Percentiles rank a stretch among this genome's conserved stretches.
Conservation (phyloP, 2,329 filamentous ascomycete species). For the Fusarium sp. region DNA sequence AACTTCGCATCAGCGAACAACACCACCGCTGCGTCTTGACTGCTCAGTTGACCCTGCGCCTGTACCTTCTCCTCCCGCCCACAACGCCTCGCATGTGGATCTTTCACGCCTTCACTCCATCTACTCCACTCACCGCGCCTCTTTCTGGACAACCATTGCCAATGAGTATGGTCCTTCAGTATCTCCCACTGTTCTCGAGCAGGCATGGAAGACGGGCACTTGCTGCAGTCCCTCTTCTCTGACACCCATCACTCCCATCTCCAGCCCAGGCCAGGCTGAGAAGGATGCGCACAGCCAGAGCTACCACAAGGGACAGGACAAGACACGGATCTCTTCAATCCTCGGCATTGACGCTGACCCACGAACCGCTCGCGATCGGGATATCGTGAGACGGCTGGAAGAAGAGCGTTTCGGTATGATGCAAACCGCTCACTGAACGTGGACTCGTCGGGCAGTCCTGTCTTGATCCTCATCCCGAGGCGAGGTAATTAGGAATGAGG, state of each 20-base stretch:
- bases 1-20: conserved; percentile 53
- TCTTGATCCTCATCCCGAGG: conserved; percentile 22
- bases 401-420: conserved; percentile 59
- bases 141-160: conserved; percentile 80
- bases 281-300: conserved; percentile 55
- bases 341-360: conserved; percentile 71
- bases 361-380: conserved; percentile 68
- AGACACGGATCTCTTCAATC: conserved; percentile 73
- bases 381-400: conserved; percentile 68
- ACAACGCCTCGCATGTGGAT: conserved; percentile 65
- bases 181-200: conserved; percentile 74
- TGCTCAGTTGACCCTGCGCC: conserved; percentile 62
- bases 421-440: conserved; percentile 45
- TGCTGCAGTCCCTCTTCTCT: conserved; percentile 56
- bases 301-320: conserved; percentile 59
- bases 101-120: conserved; percentile 75
- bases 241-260: conserved; percentile 66
- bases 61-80: conserved; percentile 51
- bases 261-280: conserved; percentile 63
- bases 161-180: conserved; percentile 76
- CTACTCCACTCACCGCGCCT: conserved; percentile 76
- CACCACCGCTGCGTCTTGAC: conserved; percentile 69
- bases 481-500: conserved; percentile 25
- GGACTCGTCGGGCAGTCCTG: conserved; percentile 8
- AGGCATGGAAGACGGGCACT: conserved; percentile 72